Conservation (phyloP, 495 filamentous ascomycete species). For the Xylaria venustula region DNA sequence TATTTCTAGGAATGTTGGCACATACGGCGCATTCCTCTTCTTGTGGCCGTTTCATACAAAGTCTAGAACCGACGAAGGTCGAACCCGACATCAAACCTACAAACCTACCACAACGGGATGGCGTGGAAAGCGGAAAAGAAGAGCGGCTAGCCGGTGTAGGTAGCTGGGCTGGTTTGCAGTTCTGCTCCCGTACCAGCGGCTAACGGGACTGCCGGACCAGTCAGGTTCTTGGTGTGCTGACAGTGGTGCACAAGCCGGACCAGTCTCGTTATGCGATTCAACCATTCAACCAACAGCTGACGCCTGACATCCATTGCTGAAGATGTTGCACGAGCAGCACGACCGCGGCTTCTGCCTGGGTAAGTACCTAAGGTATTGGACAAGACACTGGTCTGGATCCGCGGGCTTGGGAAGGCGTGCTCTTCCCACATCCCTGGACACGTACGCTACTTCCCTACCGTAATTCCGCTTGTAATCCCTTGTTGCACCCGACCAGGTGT, state of each 20-base stretch:
- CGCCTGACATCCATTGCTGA: neutral
- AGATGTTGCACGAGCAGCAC: neutral
- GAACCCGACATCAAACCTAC: conserved; percentile 4
- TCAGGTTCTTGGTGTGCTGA: neutral
- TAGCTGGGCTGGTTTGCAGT: neutral
- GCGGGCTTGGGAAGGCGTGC: neutral
- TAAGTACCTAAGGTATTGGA: too few relatives aligned
- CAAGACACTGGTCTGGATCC: neutral
- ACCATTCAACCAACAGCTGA: too few relatives aligned
- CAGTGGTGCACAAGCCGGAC: neutral
- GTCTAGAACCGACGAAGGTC: neutral
- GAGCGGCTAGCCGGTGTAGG: too few relatives aligned
- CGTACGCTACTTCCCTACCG: neutral
- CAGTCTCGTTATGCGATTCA: neutral
- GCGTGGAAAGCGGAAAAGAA: neutral
- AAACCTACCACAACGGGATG: neutral
- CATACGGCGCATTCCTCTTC: neutral
- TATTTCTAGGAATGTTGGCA: neutral
- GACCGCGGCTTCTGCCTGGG: too few relatives aligned
- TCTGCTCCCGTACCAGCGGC: neutral
- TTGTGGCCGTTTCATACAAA: neutral
- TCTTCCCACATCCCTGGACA: neutral
- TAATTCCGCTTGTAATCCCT: too few relatives aligned
- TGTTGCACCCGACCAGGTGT: too few relatives aligned
- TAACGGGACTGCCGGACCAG: conserved; percentile 1